Base-by-base conservation (phyloP, 1,284 basidiomycete genomes). In the Rhodotorula sp. region DNA sequence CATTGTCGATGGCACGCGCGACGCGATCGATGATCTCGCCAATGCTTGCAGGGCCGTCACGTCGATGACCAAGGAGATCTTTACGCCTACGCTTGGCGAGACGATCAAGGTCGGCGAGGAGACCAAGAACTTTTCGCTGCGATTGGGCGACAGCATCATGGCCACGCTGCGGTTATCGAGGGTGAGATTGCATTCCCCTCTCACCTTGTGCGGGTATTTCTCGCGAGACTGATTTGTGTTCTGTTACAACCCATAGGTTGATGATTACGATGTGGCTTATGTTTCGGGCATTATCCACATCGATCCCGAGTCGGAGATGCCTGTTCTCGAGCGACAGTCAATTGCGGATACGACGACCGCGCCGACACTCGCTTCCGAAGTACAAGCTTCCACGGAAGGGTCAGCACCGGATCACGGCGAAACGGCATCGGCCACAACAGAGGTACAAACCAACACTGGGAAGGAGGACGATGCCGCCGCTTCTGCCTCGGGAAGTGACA, bases 181-280 rank as follows among this genome's bases (percentile, higher is more conserved):
- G 80, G 94, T 95, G 79, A 72, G 79, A 20, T 29, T 12, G 37
- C 48, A 62, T 44, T 56, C 59, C 46, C 42, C 20, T 58, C 24
- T 58, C 24, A 15, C 22, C 12, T 7, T 15, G 37, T 14, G 10
- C 14, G 37, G 37, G 37, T 8, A 2, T 49, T 29, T 20, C 30
- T 15, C 0, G 49, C 29, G 53, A 51, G 12, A 29, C 54, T 73
- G 33, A 59, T n/a, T 63, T 10, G 0, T 6, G 24, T 3, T n/a
- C 37, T 65, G 64, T 60, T 74, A 26, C 55, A 46, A 51, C 18
- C 45, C 45, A 8, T 74, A 95, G 91, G 96, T 97, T 79, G 96
- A 99, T 78, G 95, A 96, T 78, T 98, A 95, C 79, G 93, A 98
- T 80, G 90, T 99, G 54, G 92, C 91, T 26, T 94, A 90, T 80